Evolutionary conservation across 2,329 filamentous ascomycete species (phyloP).

Genomic region (Annulohypoxylon truncatum): DNA sequence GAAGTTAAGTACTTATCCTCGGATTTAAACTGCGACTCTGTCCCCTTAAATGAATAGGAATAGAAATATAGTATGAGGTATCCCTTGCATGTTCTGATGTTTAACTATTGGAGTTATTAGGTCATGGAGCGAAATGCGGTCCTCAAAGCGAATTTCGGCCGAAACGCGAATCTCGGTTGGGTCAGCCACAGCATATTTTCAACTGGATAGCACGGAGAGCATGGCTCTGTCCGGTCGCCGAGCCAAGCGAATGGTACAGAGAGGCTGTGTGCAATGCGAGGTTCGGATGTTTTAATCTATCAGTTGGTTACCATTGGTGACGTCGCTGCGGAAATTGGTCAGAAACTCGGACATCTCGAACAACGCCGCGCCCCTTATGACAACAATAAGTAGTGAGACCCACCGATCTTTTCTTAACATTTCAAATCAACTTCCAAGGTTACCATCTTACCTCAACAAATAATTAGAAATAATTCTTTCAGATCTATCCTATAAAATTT

Average conservation of each 20-base stretch:
- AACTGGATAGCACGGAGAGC: not conserved
- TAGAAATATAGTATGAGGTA: no score
- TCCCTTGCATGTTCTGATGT: not conserved
- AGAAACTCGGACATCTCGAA: slow-evolving; percentile 9
- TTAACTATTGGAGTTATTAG: not conserved
- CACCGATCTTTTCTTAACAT: not conserved
- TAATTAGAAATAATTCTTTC: not conserved
- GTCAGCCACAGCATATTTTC: not conserved
- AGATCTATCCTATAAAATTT: not conserved
- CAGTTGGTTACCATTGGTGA: slow-evolving; percentile 23
- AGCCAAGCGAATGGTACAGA: slow-evolving; percentile 3
- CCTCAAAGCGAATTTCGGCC: slow-evolving; percentile 28
- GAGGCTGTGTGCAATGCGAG: slow-evolving; percentile 22
- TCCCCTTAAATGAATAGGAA: no score
- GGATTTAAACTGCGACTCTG: no score
- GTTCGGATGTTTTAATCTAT: slow-evolving; percentile 15
- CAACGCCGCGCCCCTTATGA: slow-evolving; percentile 7
- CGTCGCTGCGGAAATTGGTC: slow-evolving; percentile 13
- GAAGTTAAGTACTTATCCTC: no score
- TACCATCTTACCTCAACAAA: not conserved
- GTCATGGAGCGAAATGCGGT: slow-evolving; percentile 25
- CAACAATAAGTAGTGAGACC: slow-evolving; percentile 21
- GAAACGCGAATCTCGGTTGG: slow-evolving; percentile 24
- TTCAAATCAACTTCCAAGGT: not conserved
- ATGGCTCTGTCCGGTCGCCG: slow-evolving; percentile 3